Base-by-base conservation (phyloP, 345 rosid species). In the Gossypium rotundifolium region DNA sequence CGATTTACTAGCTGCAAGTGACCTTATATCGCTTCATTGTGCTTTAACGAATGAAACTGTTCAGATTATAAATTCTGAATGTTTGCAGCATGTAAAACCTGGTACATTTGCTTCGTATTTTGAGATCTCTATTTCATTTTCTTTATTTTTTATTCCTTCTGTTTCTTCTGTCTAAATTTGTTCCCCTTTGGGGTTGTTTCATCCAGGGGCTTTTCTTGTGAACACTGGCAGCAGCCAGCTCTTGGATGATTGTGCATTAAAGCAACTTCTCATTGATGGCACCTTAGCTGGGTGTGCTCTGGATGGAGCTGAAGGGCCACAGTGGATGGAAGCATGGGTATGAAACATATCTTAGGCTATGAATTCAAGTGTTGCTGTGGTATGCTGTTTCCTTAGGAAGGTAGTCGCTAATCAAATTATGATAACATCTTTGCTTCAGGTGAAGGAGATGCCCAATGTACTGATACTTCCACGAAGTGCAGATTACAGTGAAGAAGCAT, bases 271-370 rank as follows among this genome's bases (percentile, higher is more conserved):
- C 60, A 93, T 96, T 83, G 96, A 96, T 82, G 99, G 97, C 61
- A 89, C 90, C 40, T 83, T 93, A 75, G 99, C 96, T 78, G 98
- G 99, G 46, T 93, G 98, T 83, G 98, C 99, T 40, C 76, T 96
- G 82, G 99, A 96, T 83, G 98, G 99, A 74, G 97, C 89, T 67
- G 99, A 96, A 86, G 98, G 99, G 72, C 99, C 99, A 42, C 98
- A 93, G 25, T 96, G 98, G 99, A 93, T 96, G 98, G 99, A 96
- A 90, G 99, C 98, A 74, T 93, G 99, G 99, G 99, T 96, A 91
- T 81, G 88, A 79, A 71, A 51, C 58, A 17, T 63, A 16, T 40
- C 60, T 70, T 74, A 40, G 42, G 70, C 61, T 74, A 38, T 80
- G 73, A 44, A 44, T 76, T 73, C 38, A 16, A 46, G 67, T 46